Evolutionary conservation across 78 protist genomes (phyloP).

Genomic region (Pelomyxa schiedti): DNA sequence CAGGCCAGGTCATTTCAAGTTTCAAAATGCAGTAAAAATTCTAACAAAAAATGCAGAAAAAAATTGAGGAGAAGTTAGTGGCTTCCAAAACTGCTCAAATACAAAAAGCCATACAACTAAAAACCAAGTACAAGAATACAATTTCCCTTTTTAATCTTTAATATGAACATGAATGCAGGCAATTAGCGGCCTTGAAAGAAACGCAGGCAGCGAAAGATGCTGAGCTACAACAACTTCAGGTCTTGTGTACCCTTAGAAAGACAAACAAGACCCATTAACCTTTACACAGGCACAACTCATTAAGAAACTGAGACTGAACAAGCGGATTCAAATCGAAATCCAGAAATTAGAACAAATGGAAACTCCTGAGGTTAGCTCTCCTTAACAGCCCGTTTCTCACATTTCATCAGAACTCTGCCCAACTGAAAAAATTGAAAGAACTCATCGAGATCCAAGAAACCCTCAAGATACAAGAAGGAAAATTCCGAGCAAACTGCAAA

Average conservation of each 20-base stretch:
- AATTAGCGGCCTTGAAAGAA: neutral
- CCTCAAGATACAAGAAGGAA: conserved; percentile 26
- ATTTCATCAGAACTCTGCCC: conserved; percentile 14
- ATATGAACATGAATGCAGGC: neutral
- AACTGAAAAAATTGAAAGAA: conserved; percentile 20
- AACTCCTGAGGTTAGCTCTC: conserved; percentile 32
- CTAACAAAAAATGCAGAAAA: conserved; percentile 14
- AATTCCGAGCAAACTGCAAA: conserved; percentile 34
- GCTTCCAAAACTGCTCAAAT: too few species aligned
- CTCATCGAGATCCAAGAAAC: conserved; percentile 41
- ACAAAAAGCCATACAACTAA: too few species aligned
- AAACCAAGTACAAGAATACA: too few species aligned
- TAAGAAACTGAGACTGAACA: conserved; percentile 24
- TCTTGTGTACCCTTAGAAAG: neutral
- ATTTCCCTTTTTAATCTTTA: too few species aligned
- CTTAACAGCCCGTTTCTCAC: neutral
- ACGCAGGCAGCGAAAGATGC: neutral
- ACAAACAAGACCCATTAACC: neutral
- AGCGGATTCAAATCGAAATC: conserved; percentile 25
- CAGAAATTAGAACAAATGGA: conserved; percentile 48
- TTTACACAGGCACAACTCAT: conserved; percentile 6
- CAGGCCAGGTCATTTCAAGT: too few species aligned
- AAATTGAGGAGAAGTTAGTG: conserved; percentile 7
- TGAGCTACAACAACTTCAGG: conserved; percentile 13
- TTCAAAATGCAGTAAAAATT: too few species aligned